These are phyloP conservation scores for Biscutella laevigata DNA, from an alignment of 441 rosid species.

Conservation along the genomic window DNA sequence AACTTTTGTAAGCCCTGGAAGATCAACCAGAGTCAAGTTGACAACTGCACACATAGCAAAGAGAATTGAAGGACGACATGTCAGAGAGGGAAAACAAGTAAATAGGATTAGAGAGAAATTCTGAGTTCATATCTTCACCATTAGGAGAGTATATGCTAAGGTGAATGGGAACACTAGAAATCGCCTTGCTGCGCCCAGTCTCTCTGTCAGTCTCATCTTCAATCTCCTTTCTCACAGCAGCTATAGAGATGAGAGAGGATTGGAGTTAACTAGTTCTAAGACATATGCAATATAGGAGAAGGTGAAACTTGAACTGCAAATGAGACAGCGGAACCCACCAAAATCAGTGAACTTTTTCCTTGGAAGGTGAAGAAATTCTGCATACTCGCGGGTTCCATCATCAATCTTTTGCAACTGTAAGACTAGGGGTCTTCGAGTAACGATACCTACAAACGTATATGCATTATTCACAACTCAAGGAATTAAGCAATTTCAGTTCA, in stretches of 20 bases:
- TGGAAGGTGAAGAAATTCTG: constrained; percentile 89
- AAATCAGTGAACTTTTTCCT: constrained; percentile 81
- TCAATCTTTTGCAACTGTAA: constrained; percentile 90
- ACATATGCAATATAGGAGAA: not conserved
- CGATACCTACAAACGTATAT: constrained; percentile 51
- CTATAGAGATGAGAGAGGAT: too few relatives aligned
- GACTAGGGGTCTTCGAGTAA: constrained; percentile 90
- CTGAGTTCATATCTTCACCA: constrained; percentile 36
- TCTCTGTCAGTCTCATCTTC: constrained; percentile 95
- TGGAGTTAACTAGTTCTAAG: too few relatives aligned
- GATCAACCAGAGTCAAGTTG: constrained; percentile 91
- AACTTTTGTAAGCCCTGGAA: constrained; percentile 97
- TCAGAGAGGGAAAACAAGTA: not conserved
- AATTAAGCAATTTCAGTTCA: not conserved
- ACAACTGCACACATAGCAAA: constrained; percentile 57
- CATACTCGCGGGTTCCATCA: constrained; percentile 85
- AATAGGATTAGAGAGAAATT: not conserved
- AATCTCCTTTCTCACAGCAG: constrained; percentile 96
- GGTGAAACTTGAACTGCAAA: not conserved
- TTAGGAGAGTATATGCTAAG: constrained; percentile 87
- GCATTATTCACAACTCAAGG: not conserved
- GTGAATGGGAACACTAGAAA: constrained; percentile 90
- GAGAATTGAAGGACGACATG: not conserved
- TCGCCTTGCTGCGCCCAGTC: constrained; percentile 78
- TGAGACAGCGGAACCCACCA: constrained; percentile 31